Conservation (phyloP, 768 basidiomycete genomes). For the Gloeostereum incarnatum region DNA sequence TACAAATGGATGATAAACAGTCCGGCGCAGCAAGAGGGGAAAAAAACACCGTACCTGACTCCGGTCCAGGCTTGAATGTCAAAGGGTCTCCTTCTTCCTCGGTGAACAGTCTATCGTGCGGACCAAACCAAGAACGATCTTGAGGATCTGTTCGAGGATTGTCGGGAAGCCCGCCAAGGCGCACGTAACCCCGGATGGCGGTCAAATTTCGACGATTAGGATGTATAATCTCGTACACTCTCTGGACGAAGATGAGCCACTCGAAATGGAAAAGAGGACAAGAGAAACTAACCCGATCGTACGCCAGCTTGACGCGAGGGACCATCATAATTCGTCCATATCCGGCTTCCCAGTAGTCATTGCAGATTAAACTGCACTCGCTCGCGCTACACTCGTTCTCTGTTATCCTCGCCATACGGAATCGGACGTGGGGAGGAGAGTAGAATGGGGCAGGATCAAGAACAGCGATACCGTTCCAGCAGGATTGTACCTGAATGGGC, state of each 20-base stretch:
- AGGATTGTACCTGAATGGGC: conserved; percentile 93
- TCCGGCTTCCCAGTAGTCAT: conserved; percentile 96
- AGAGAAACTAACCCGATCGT: conserved; percentile 60
- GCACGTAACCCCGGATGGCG: conserved; percentile 89
- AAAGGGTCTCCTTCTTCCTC: conserved; percentile 77
- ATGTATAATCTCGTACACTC: conserved; percentile 93
- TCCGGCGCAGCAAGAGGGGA: neutral
- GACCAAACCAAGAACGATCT: conserved; percentile 96
- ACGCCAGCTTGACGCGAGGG: conserved; percentile 91
- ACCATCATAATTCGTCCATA: conserved; percentile 98
- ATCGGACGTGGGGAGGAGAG: conserved; percentile 78
- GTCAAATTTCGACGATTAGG: conserved; percentile 84
- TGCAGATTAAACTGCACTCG: conserved; percentile 96
- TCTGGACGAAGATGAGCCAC: conserved; percentile 34
- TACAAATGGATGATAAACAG: conserved; percentile 21
- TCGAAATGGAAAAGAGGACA: neutral
- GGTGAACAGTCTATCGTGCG: conserved; percentile 90
- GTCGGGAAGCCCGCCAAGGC: conserved; percentile 94
- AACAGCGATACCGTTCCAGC: conserved; percentile 97
- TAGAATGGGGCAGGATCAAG: conserved; percentile 97
- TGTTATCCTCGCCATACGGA: conserved; percentile 88
- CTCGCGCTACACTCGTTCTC: conserved; percentile 92
- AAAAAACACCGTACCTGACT: conserved; percentile 61
- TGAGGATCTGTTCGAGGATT: conserved; percentile 96
- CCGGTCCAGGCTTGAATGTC: conserved; percentile 73